phyloP scores from a whole-genome alignment of 73 alveolate species.

The Tetrahymena borealis region DNA sequence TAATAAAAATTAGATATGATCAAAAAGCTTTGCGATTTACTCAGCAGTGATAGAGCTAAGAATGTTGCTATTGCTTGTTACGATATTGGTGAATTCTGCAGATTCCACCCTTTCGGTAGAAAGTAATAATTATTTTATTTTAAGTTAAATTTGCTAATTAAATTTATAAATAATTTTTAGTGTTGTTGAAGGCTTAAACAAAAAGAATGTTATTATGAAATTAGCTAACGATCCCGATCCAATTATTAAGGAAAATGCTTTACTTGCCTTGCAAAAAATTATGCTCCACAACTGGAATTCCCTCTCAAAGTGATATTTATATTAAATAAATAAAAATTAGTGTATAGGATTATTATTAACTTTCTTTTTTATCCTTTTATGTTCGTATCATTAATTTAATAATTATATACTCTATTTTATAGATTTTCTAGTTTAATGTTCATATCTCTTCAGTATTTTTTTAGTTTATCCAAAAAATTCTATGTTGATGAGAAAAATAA shows the following conservation, averaged over 20 bases:
- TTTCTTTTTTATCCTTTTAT: no score
- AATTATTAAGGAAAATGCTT: constrained; percentile 47
- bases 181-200: constrained; percentile 45
- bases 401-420: no score
- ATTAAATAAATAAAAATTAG: no score
- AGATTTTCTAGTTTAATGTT: no score
- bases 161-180: constrained; percentile 14
- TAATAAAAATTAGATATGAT: constrained; percentile 58
- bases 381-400: no score
- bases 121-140: background rate
- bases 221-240: constrained; percentile 48
- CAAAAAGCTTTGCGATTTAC: constrained; percentile 69
- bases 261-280: constrained; percentile 48
- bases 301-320: background rate
- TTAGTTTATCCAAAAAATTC: no score
- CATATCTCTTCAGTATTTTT: no score
- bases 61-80: constrained; percentile 81
- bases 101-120: constrained; percentile 77
- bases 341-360: no score
- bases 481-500: no score
- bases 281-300: constrained; percentile 50
- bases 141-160: background rate
- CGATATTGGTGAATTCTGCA: constrained; percentile 93
- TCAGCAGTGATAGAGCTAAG: constrained; percentile 57
- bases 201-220: constrained; percentile 38